phyloP scores from a whole-genome alignment of 2,329 filamentous ascomycete species.

The Colletotrichum tofieldiae region DNA sequence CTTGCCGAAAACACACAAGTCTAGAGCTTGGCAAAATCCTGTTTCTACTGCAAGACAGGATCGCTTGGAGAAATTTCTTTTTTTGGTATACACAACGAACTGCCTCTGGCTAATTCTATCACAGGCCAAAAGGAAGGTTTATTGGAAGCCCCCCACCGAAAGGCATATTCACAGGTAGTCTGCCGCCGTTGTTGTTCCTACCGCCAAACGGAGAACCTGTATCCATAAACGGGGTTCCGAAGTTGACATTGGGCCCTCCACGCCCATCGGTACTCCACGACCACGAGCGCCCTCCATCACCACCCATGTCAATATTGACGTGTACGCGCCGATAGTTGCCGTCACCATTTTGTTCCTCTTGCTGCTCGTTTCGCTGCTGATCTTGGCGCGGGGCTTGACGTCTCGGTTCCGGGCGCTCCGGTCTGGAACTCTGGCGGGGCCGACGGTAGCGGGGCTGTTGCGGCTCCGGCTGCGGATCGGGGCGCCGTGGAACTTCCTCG shows the following conservation, averaged over 20 bases:
- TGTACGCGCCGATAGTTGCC: conserved; percentile 19
- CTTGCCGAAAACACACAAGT: background rate
- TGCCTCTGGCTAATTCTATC: background rate
- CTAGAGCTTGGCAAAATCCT: background rate
- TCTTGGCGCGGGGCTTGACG: conserved; percentile 21
- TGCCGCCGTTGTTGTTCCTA: conserved; percentile 19
- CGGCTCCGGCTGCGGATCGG: conserved; percentile 8
- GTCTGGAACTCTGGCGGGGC: conserved; percentile 12
- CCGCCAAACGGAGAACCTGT: conserved; percentile 25
- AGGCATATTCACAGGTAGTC: conserved; percentile 27
- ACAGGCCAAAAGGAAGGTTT: conserved; percentile 35
- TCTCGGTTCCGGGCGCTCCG: background rate
- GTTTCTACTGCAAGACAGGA: background rate
- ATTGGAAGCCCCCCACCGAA: conserved; percentile 27
- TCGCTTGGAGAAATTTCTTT: too few relatives aligned
- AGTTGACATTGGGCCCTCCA: conserved; percentile 18
- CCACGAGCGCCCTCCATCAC: conserved; percentile 28
- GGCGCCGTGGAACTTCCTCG: conserved; percentile 26
- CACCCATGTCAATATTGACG: conserved; percentile 34
- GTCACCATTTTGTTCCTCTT: conserved; percentile 7
- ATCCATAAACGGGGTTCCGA: conserved; percentile 29
- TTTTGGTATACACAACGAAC: too few relatives aligned
- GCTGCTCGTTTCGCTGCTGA: conserved; percentile 6
- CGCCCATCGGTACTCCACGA: conserved; percentile 17
- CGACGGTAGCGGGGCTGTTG: conserved; percentile 10